Evolutionary conservation across 129 eudicot genomes (phyloP).

Genomic region (Chrysanthemum seticuspe): DNA sequence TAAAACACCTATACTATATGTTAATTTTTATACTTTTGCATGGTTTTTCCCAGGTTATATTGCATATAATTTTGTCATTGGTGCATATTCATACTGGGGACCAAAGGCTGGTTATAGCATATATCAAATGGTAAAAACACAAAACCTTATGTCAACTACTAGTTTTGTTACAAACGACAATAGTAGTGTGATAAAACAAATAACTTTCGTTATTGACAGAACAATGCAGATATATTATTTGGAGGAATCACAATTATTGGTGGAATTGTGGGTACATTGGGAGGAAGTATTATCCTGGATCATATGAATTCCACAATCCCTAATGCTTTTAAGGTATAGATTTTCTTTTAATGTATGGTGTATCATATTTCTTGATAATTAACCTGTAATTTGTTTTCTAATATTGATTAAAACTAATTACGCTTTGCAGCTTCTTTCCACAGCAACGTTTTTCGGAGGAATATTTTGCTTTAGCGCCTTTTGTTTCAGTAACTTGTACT

Average conservation of each 20-base stretch:
- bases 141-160: constrained; percentile 1
- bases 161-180: constrained; percentile 1
- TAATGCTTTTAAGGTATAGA: constrained; percentile 87
- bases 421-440: constrained; percentile 71
- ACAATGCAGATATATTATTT: constrained; percentile 76
- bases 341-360: neutral
- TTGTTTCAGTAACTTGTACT: constrained; percentile 63
- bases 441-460: constrained; percentile 76
- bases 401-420: neutral
- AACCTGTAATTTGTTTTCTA: constrained; percentile 12
- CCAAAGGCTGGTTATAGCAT: constrained; percentile 94
- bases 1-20: neutral
- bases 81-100: constrained; percentile 98
- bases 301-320: constrained; percentile 68
- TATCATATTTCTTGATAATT: neutral
- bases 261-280: constrained; percentile 81
- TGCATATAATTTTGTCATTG: constrained; percentile 86
- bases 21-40: constrained; percentile 15
- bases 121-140: constrained; percentile 72
- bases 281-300: constrained; percentile 77
- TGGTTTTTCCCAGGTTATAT: constrained; percentile 65
- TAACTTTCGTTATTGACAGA: constrained; percentile 38
- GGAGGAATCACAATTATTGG: constrained; percentile 88
- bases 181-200: neutral
- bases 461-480: constrained; percentile 81